phyloP scores from a whole-genome alignment of 106 monocot genomes.

The Dendrobium chrysotoxum region DNA sequence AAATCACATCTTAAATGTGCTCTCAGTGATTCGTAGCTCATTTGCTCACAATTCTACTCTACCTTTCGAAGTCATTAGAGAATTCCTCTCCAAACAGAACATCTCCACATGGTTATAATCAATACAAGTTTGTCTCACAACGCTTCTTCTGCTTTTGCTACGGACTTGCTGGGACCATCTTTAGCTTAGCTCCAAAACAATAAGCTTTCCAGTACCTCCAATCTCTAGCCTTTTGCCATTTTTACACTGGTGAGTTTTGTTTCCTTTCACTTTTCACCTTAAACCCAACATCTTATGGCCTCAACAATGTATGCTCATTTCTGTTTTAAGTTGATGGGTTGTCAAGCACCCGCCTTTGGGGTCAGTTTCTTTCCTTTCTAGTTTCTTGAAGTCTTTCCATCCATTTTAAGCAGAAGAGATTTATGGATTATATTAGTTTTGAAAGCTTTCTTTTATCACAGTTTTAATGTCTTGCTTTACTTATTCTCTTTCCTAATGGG shows the following conservation, averaged over 20 bases:
- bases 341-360: not conserved
- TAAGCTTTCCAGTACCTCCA: not conserved
- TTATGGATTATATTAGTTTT: not conserved
- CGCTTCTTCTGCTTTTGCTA: not conserved
- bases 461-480: not conserved
- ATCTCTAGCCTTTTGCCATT: too few species aligned
- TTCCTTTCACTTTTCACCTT: too few species aligned
- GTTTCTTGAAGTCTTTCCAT: not conserved
- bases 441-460: not conserved
- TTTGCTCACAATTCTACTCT: not conserved
- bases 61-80: not conserved
- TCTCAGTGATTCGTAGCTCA: not conserved
- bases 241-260: too few species aligned
- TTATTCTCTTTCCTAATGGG: too few species aligned
- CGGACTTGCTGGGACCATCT: not conserved
- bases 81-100: not conserved
- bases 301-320: not conserved
- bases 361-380: not conserved
- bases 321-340: not conserved
- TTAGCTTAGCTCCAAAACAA: not conserved
- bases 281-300: not conserved
- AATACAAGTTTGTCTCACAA: not conserved
- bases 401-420: not conserved
- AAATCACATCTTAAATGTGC: not conserved
- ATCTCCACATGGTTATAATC: not conserved